Percentiles rank a stretch among this genome's conserved stretches.
Conservation (phyloP, 2,329 filamentous ascomycete species). For the Dothistroma pini region DNA sequence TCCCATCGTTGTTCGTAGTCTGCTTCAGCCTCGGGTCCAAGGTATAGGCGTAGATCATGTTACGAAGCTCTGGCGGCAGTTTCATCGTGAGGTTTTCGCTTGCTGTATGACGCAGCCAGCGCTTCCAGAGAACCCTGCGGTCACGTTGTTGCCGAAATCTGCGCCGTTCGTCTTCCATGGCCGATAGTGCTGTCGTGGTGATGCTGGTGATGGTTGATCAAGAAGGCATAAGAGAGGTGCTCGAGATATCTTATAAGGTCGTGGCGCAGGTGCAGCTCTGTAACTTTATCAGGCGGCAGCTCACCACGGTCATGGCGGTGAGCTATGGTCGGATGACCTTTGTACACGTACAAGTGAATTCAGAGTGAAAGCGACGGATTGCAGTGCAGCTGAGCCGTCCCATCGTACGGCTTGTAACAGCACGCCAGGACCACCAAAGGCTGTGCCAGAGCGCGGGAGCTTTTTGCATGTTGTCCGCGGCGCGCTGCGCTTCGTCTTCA, state of each 20-base stretch:
- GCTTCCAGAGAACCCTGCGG: not conserved
- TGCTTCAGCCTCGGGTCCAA: not conserved
- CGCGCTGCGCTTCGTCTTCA: not conserved
- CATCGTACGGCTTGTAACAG: not conserved
- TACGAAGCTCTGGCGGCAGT: slow-evolving; percentile 9
- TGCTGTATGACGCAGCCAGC: not conserved
- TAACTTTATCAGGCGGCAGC: not conserved
- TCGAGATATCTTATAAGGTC: too few relatives aligned
- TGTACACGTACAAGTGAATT: not conserved
- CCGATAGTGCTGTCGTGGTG: too few relatives aligned
- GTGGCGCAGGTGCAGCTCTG: not conserved
- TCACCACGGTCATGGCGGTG: not conserved
- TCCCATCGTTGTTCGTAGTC: not conserved
- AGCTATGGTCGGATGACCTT: not conserved
- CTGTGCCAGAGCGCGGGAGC: not conserved
- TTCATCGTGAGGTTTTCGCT: slow-evolving; percentile 6
- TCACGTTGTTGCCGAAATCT: too few relatives aligned
- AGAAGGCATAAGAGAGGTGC: too few relatives aligned
- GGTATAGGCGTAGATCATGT: slow-evolving; percentile 5
- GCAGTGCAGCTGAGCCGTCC: not conserved
- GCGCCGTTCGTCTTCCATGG: too few relatives aligned
- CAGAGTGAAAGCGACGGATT: not conserved
- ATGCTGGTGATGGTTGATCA: too few relatives aligned
- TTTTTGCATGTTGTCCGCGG: not conserved
- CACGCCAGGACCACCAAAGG: not conserved